Evolutionary conservation across 495 filamentous ascomycete species (phyloP).

Genomic region (Zalerion maritima): DNA sequence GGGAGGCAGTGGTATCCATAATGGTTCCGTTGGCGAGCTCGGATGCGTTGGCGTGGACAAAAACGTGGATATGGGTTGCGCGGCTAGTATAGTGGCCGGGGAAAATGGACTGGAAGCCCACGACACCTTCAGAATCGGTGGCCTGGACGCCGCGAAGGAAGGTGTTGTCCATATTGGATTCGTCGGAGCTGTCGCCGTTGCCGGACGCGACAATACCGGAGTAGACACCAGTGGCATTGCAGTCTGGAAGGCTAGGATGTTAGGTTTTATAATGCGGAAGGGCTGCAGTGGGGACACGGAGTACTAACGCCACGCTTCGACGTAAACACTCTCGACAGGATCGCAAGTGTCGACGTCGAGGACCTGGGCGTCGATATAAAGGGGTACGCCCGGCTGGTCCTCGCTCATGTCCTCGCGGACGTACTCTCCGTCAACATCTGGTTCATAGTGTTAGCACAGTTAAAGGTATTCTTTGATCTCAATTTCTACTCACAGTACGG

Average conservation of each 20-base stretch:
- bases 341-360: slow-evolving; percentile 38
- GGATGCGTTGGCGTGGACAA: slow-evolving; percentile 31
- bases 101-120: slow-evolving; percentile 40
- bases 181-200: slow-evolving; percentile 29
- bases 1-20: too few species aligned
- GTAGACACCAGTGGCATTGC: slow-evolving; percentile 31
- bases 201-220: slow-evolving; percentile 29
- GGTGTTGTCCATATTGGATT: slow-evolving; percentile 31
- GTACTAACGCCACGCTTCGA: slow-evolving; percentile 35
- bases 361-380: slow-evolving; percentile 41
- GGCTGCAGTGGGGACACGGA: neutral
- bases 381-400: slow-evolving; percentile 30
- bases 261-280: too few species aligned
- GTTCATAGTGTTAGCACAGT: neutral
- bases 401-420: slow-evolving; percentile 36
- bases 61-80: slow-evolving; percentile 43
- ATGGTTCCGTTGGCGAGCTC: slow-evolving; percentile 26
- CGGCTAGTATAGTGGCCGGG: slow-evolving; percentile 46
- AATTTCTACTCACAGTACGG: slow-evolving; percentile 24
- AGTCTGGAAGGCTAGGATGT: slow-evolving; percentile 2
- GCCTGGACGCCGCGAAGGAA: slow-evolving; percentile 36
- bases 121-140: slow-evolving; percentile 41
- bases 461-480: neutral
- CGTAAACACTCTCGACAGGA: slow-evolving; percentile 30
- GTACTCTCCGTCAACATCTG: slow-evolving; percentile 31